A percentile compares a stretch with the other conserved stretches of the same genome.
These are phyloP conservation scores for Tetrapisispora fleetii DNA, from an alignment of 805 yeast genomes.

Conservation along the genomic window DNA sequence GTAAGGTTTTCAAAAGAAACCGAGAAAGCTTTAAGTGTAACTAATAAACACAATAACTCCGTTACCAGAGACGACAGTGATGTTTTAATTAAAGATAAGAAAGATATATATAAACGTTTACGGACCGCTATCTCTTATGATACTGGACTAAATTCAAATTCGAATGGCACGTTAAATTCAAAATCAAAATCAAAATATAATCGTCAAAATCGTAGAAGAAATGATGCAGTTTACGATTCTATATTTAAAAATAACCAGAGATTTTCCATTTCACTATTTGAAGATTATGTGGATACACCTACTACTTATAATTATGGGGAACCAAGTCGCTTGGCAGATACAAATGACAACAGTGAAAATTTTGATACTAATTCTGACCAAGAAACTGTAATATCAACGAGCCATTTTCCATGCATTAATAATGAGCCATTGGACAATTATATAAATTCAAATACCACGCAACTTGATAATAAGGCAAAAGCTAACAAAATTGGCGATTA, in stretches of 20 bases:
- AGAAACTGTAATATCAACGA: slow-evolving; percentile 17
- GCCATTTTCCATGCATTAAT: slow-evolving; percentile 4
- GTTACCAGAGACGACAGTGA: neutral
- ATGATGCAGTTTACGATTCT: slow-evolving; percentile 6
- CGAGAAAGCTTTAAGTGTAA: neutral
- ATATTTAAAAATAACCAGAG: slow-evolving; percentile 27
- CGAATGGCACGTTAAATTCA: neutral
- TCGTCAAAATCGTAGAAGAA: slow-evolving; percentile 1
- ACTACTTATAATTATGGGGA: neutral
- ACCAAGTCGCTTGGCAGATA: slow-evolving; percentile 1
- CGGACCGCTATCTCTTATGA: slow-evolving; percentile 22
- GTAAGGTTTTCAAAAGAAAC: neutral
- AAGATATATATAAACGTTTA: slow-evolving; percentile 5
- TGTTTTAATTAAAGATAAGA: slow-evolving; percentile 11
- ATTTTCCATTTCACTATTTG: slow-evolving; percentile 25
- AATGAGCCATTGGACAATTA: neutral
- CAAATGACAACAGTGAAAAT: neutral
- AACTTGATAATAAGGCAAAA: neutral
- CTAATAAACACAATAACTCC: neutral
- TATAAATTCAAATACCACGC: neutral
- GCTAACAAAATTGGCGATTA: neutral
- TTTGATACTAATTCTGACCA: slow-evolving; percentile 13
- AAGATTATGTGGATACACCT: slow-evolving; percentile 10
- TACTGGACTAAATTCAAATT: slow-evolving; percentile 15
- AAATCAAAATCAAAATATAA: slow-evolving; percentile 3